Base-by-base conservation (phyloP, 1,284 basidiomycete species). In the Volvariella surrecta region DNA sequence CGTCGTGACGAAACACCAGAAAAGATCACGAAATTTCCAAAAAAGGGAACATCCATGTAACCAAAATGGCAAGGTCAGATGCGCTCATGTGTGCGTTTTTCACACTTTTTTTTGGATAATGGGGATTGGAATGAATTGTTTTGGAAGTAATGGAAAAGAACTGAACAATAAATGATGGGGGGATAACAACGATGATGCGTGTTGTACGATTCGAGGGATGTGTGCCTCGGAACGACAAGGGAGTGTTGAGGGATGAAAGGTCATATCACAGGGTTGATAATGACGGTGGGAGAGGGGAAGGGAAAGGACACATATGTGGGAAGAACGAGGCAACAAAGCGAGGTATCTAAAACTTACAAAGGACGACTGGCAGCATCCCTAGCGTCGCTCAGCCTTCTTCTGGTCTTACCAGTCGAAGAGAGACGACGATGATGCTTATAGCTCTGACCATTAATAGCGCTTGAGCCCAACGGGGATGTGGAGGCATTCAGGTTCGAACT, bases 341-440 rank as follows among this genome's bases (percentile, higher is more conserved):
- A 48, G 40, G 38, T 49, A 47, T n/a, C 42, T 42, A 48, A 47
- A 50, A 82, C 80, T 66, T 61, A 86, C 82, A 73, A 75, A 46
- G 82, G 82, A 50, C 83, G 69, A 47, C 67, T 68, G 40, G 78
- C 79, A 34, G 84, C 84, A 59, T 86, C 83, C 42, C 81, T 68
- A 31, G 83, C 84, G 58, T 88, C 84, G 58, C 82, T 85, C 52
- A 84, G 58, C 46, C 84, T 69, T 52, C 82, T 70, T 55, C 74
- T 74, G 9, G 74, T 67, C 61, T 82, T 79, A 11, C 81, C 79
- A 7, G 76, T 71, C 0, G 82, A 84, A 11, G 82, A 78, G 30
- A 84, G 61, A 21, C 83, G 67, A 43, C 85, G 74, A 55, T 84
- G 79, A 46, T 81, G 76, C 59, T 76, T 74, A 43, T 58, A 50